Base-by-base conservation (phyloP, 768 basidiomycete genomes). In the Lentinula raphanica region DNA sequence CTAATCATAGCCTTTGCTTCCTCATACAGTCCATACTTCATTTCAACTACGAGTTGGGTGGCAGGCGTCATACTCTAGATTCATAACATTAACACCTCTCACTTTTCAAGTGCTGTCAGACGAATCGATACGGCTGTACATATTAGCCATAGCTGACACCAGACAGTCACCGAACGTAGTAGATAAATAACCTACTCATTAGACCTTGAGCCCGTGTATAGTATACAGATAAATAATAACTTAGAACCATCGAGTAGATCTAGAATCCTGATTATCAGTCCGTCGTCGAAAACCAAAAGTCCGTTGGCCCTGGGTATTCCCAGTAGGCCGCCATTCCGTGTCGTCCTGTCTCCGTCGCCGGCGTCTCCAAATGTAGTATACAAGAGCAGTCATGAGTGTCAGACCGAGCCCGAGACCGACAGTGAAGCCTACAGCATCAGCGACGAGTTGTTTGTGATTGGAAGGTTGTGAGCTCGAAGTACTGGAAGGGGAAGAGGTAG, bases 361-460 rank as follows among this genome's bases (percentile, higher is more conserved):
- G 27, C 64, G 64, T 53, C 60, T 68, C 68, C 71, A 70, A 29
- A 58, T 66, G 35, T 60, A 65, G 53, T 69, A 72, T 3, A 50
- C 58, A 1, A 67, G 29, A 8, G 62, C 56, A 7, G 64, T 53
- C 23, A 69, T n/a, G 2, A 60, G 58, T n/a, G 73, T 71, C 7
- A 73, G 58, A 13, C 72, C 73, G 12, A 74, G 54, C 11, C 71
- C 69, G 3, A 74, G 59, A 12, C 73, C 73, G 1, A 74, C 65
- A 11, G 73, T 72, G 1, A 74, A 50, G 11, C 72, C 72, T 4
- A 74, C 68, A 7, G 72, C 73, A 56, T 71, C 63, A 6, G 67
- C 71, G 19, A 74, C 40, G 8, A 51, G 39, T 42, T 58, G 58
- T 27, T 53, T 39, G 9, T 53, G 36, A 19, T 13, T 49, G 17